Conservation (phyloP, 331 rosid species). For the Acacia concinna region DNA sequence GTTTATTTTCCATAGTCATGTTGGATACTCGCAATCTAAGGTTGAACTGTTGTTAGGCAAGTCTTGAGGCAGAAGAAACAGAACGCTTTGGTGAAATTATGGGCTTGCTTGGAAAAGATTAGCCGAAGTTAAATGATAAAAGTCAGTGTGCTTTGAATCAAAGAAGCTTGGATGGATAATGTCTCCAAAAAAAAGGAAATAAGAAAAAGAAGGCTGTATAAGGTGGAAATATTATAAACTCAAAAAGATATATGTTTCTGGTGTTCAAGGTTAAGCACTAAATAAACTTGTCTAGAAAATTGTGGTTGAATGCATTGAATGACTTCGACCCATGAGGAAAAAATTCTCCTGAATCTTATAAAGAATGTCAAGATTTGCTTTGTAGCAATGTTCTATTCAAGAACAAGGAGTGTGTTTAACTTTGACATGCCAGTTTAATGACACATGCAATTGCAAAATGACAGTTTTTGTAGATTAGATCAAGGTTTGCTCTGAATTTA, state of each 20-base stretch:
- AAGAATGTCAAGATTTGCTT: neutral
- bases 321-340: conserved; percentile 1
- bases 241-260: neutral
- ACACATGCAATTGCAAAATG: neutral
- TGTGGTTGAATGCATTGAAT: conserved; percentile 20
- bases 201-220: neutral
- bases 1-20: neutral
- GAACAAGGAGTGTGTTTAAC: neutral
- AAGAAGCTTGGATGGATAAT: neutral
- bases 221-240: neutral
- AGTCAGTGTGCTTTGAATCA: neutral
- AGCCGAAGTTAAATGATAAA: neutral
- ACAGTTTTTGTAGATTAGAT: neutral
- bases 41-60: conserved; percentile 2
- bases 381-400: neutral
- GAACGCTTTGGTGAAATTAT: neutral
- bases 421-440: neutral
- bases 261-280: neutral
- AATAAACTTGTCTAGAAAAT: neutral
- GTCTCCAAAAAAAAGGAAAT: neutral
- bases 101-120: neutral
- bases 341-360: neutral
- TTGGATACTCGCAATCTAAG: neutral
- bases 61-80: neutral
- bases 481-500: conserved; percentile 17